Evolutionary conservation across 2,329 filamentous ascomycete species (phyloP).

Genomic region (Cladophialophora bantiana): DNA sequence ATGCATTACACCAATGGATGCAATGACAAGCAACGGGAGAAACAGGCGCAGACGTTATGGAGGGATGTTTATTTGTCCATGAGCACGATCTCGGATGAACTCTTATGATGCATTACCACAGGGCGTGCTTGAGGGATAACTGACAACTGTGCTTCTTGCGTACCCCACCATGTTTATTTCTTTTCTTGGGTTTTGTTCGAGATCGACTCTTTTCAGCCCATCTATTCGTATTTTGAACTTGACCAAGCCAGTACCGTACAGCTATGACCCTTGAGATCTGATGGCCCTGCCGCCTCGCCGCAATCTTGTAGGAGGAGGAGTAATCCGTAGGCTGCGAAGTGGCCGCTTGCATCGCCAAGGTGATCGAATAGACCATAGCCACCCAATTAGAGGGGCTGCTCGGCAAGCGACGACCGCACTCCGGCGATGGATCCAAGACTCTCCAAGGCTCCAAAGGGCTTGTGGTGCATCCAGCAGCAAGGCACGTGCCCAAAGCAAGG

Average conservation of each 20-base stretch:
- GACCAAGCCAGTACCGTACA: background rate
- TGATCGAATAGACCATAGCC: background rate
- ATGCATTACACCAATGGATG: constrained; percentile 30
- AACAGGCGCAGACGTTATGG: constrained; percentile 33
- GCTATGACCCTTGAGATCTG: constrained; percentile 5
- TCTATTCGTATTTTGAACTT: background rate
- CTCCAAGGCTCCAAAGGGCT: too few species aligned
- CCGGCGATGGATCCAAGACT: constrained; percentile 9
- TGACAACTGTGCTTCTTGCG: constrained; percentile 32
- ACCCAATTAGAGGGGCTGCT: constrained; percentile 17
- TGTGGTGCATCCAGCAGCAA: too few species aligned
- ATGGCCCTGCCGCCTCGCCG: constrained; percentile 9
- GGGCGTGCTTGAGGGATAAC: constrained; percentile 36
- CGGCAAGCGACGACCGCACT: constrained; percentile 16
- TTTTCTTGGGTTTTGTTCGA: background rate
- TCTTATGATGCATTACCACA: constrained; percentile 41
- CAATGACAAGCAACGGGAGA: constrained; percentile 33
- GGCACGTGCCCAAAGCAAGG: constrained; percentile 20
- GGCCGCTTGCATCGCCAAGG: background rate
- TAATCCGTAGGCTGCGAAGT: background rate
- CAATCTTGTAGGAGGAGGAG: background rate
- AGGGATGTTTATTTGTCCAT: constrained; percentile 28
- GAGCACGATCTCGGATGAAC: constrained; percentile 38
- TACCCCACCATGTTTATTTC: background rate
- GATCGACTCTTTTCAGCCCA: background rate